Percentiles rank a stretch among this genome's conserved stretches.
phyloP scores from a whole-genome alignment of 257 asterid genomes.

The Orobanche coerulescens region DNA sequence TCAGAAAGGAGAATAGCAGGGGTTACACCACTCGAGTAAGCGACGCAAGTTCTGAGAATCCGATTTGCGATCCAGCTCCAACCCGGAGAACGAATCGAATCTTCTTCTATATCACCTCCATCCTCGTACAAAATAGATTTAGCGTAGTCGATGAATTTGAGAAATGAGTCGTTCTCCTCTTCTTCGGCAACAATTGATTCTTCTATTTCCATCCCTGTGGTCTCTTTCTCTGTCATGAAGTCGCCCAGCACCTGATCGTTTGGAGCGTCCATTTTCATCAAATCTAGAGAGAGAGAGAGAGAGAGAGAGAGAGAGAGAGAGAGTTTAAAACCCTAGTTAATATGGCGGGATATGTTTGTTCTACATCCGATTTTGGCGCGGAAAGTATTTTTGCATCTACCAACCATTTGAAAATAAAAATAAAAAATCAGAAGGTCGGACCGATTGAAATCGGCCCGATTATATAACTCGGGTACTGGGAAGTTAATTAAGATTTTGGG shows the following conservation, averaged over 20 bases:
- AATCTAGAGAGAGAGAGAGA: constrained; percentile 18
- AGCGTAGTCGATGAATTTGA: constrained; percentile 55
- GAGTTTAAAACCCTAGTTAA: constrained; percentile 25
- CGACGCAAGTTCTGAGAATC: constrained; percentile 64
- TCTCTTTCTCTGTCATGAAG: constrained; percentile 30
- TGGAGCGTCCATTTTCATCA: constrained; percentile 26
- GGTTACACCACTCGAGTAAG: constrained; percentile 91
- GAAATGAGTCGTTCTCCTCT: constrained; percentile 50
- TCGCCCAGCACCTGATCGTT: constrained; percentile 24
- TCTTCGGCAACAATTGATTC: constrained; percentile 23
- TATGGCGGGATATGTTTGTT: constrained; percentile 21
- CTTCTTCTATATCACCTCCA: constrained; percentile 32
- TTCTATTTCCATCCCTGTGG: constrained; percentile 44
- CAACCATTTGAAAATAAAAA: not conserved
- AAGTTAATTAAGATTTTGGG: not conserved
- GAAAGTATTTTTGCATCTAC: not conserved
- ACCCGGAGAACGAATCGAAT: constrained; percentile 37
- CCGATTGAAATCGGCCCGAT: not conserved
- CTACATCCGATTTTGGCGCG: constrained; percentile 32
- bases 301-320: constrained; percentile 16
- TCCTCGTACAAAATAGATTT: constrained; percentile 36
- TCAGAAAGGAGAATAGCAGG: constrained; percentile 93
- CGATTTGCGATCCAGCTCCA: constrained; percentile 85
- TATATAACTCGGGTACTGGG: not conserved
- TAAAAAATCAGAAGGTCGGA: not conserved